Conservation (phyloP, 139 green algal genomes). For the Chlamydomonas asymmetrica region DNA sequence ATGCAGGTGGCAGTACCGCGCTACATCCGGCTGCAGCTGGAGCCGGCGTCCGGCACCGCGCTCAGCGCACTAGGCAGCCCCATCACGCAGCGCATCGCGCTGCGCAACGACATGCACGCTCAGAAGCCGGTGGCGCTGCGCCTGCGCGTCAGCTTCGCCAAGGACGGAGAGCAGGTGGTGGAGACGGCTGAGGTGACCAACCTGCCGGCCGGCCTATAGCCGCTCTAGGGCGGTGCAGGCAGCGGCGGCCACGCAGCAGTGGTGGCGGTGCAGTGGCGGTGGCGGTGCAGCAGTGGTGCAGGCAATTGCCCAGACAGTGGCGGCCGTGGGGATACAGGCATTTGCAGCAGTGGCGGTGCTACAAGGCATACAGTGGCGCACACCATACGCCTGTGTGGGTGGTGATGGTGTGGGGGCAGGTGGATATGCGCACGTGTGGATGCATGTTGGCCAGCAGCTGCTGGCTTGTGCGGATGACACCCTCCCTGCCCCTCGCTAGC, state of each 20-base stretch:
- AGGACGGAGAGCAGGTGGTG: constrained; percentile 37
- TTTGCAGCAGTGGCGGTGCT: no score
- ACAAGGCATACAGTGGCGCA: no score
- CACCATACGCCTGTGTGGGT: neutral
- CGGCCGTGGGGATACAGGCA: no score
- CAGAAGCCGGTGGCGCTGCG: constrained; percentile 81
- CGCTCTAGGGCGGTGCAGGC: no score
- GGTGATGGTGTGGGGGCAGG: neutral
- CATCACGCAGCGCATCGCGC: constrained; percentile 73
- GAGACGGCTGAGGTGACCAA: constrained; percentile 71
- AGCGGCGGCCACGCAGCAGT: neutral
- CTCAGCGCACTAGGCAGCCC: constrained; percentile 43
- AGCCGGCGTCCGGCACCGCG: constrained; percentile 63
- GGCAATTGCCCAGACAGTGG: no score
- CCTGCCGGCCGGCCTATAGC: constrained; percentile 66
- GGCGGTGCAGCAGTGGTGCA: neutral
- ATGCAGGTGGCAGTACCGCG: constrained; percentile 95
- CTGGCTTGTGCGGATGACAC: no score
- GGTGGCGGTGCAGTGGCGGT: neutral
- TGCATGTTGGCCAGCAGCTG: no score
- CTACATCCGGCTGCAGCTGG: constrained; percentile 75
- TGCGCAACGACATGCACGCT: constrained; percentile 84
- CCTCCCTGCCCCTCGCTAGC: no score
- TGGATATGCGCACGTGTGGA: no score
- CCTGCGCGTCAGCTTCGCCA: constrained; percentile 72